A percentile compares a stretch with the other conserved stretches of the same genome.
Conservation (phyloP, 129 eudicot genomes). For the Smallanthus sonchifolius region DNA sequence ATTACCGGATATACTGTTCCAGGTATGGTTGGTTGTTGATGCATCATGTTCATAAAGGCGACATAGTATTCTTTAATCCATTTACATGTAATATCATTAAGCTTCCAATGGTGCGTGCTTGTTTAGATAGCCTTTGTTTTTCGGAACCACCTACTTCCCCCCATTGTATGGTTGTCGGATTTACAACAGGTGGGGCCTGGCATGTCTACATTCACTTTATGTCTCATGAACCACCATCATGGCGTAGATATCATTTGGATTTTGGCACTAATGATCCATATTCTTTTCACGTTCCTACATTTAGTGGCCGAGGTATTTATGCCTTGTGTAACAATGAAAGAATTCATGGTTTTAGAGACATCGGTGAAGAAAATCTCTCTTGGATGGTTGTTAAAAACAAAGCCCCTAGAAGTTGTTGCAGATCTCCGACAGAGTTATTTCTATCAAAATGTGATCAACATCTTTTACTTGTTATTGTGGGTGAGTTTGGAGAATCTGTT, state of each 20-base stretch:
- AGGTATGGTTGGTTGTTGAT: neutral
- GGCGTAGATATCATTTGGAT: neutral
- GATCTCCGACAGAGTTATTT: neutral
- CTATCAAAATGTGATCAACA: neutral
- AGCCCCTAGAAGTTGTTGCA: neutral
- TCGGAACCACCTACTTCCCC: neutral
- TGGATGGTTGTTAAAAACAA: neutral
- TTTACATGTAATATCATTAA: neutral
- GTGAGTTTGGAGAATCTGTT: neutral
- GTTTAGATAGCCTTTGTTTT: neutral
- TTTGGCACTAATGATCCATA: neutral
- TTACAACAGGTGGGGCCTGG: neutral
- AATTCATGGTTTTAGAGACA: neutral
- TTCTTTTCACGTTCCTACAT: neutral
- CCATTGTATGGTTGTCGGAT: neutral
- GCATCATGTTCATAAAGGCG: neutral
- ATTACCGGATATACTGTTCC: neutral
- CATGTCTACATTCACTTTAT: neutral
- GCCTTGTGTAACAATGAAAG: neutral
- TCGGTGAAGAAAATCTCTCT: neutral
- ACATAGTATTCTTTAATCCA: neutral
- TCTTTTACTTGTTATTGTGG: neutral
- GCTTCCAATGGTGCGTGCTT: neutral
- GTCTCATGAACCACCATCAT: neutral
- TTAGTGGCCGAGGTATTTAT: neutral